Conservation (phyloP, 2,329 filamentous ascomycete genomes). For the Microsporum audouinii region DNA sequence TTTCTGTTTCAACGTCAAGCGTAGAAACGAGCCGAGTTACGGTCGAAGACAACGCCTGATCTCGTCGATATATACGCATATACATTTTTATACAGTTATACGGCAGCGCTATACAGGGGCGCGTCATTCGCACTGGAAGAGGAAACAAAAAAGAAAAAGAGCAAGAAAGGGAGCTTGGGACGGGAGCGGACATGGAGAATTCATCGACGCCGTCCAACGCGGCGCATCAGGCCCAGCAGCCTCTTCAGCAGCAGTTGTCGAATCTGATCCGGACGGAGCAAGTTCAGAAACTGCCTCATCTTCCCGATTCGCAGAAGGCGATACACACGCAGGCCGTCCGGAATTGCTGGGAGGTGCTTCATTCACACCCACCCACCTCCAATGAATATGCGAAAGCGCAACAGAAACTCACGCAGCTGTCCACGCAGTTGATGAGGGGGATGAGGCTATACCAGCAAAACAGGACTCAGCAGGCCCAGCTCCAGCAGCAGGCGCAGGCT, state of each 20-base stretch:
- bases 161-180: neutral
- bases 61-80: neutral
- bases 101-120: neutral
- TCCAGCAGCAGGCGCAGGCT: neutral
- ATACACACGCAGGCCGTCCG: constrained; percentile 45
- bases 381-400: constrained; percentile 41
- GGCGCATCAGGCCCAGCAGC: constrained; percentile 20
- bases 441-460: constrained; percentile 36
- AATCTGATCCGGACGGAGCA: constrained; percentile 43
- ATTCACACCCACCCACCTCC: constrained; percentile 38
- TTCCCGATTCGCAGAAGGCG: constrained; percentile 44
- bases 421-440: constrained; percentile 41
- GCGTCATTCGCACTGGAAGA: neutral
- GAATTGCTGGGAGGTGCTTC: constrained; percentile 44
- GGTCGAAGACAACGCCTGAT: neutral
- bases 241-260: constrained; percentile 28
- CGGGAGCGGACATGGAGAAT: constrained; percentile 8
- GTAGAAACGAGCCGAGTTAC: neutral
- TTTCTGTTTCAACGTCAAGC: neutral
- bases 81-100: neutral
- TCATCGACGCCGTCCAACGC: constrained; percentile 11
- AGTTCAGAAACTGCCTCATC: constrained; percentile 42
- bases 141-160: neutral
- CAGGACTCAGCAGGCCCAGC: constrained; percentile 14
- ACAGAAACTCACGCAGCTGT: constrained; percentile 41